Conservation (phyloP, 2,329 filamentous ascomycete species). For the Sporothrix brunneoviolacea region DNA sequence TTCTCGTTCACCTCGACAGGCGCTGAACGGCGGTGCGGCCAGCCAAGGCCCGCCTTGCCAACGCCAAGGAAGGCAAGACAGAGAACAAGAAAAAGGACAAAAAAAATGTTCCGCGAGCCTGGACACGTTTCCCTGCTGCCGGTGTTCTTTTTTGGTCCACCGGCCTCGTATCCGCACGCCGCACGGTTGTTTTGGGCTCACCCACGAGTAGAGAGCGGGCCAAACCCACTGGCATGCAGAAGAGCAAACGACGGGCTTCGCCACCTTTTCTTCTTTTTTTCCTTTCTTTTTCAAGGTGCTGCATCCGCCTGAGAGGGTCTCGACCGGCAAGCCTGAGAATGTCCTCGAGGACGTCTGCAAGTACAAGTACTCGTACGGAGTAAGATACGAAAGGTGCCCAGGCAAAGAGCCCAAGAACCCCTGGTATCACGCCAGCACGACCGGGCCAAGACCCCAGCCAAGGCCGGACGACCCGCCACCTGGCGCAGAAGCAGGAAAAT, state of each 20-base stretch:
- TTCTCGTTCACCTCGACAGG: too few relatives aligned
- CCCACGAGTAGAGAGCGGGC: neutral
- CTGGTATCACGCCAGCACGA: conserved; percentile 2
- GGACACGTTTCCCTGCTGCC: neutral
- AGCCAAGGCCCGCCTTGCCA: neutral
- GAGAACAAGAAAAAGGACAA: neutral
- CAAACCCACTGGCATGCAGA: conserved; percentile 4
- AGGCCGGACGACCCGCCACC: too few relatives aligned
- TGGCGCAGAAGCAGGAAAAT: too few relatives aligned
- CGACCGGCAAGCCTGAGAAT: too few relatives aligned
- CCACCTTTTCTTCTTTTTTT: neutral
- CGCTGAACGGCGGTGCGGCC: too few relatives aligned
- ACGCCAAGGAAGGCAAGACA: neutral
- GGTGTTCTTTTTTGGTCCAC: neutral
- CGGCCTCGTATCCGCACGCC: neutral
- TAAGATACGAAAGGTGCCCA: too few relatives aligned
- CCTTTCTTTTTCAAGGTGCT: too few relatives aligned
- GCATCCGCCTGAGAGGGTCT: too few relatives aligned
- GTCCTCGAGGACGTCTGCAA: too few relatives aligned
- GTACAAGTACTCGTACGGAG: too few relatives aligned
- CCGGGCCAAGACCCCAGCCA: too few relatives aligned
- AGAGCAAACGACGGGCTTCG: conserved; percentile 1
- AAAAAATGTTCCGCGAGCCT: too few relatives aligned
- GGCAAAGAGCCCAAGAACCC: neutral
- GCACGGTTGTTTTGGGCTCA: neutral